Conservation (phyloP, 169 alveolate species). For the Plasmodium fragile region DNA sequence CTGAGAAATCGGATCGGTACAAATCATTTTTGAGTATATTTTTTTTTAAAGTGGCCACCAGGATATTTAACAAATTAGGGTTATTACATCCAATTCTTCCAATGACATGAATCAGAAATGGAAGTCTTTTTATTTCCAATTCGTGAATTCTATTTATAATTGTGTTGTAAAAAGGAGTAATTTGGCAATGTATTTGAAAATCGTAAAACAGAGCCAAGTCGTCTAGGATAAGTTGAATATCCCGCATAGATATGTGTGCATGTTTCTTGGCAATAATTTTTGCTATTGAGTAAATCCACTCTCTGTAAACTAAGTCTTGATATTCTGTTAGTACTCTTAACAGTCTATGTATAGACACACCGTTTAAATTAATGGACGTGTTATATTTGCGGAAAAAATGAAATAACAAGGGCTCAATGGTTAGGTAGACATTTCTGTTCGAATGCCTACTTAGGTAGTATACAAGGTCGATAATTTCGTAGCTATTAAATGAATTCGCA, state of each 20-base stretch:
- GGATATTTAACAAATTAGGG: slow-evolving; percentile 77
- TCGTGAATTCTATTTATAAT: slow-evolving; percentile 80
- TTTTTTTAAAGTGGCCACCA: slow-evolving; percentile 74
- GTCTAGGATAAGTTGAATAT: slow-evolving; percentile 83
- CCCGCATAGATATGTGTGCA: slow-evolving; percentile 85
- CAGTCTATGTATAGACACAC: slow-evolving; percentile 78
- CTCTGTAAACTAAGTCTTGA: slow-evolving; percentile 85
- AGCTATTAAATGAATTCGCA: slow-evolving; percentile 59
- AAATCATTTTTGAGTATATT: slow-evolving; percentile 78
- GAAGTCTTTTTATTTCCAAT: slow-evolving; percentile 81
- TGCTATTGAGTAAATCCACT: slow-evolving; percentile 86
- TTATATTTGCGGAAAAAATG: slow-evolving; percentile 70
- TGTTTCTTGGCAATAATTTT: slow-evolving; percentile 81
- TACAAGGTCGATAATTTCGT: slow-evolving; percentile 60
- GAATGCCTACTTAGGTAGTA: slow-evolving; percentile 57
- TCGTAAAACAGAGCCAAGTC: slow-evolving; percentile 86
- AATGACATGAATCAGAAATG: slow-evolving; percentile 83
- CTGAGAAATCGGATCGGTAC: slow-evolving; percentile 80
- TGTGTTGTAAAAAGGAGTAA: slow-evolving; percentile 79
- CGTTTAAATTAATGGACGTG: slow-evolving; percentile 52
- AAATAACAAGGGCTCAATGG: slow-evolving; percentile 70
- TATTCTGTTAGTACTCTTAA: slow-evolving; percentile 84
- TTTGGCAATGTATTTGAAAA: slow-evolving; percentile 82
- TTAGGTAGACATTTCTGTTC: slow-evolving; percentile 58
- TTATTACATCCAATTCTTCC: slow-evolving; percentile 85